Evolutionary conservation across 352 stramenopile species (phyloP), one percentile per base, ranked within the genome.

Genomic region (Phytophthora ramorum): DNA sequence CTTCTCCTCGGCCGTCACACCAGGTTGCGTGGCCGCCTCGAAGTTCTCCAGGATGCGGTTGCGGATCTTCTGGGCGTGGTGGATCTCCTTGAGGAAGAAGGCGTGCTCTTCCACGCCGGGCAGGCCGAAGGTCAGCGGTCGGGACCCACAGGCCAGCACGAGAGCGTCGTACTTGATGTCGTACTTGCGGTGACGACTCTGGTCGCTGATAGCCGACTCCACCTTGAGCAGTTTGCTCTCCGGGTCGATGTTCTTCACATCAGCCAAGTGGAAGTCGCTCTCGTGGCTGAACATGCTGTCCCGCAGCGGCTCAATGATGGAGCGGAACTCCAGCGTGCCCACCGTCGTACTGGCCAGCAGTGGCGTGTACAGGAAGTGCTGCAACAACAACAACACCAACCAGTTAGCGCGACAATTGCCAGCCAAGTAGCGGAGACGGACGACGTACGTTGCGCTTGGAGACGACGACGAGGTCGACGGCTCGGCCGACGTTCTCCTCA

Each of bases 281-380:
- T 93, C 74, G 71, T 91, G 69, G 35, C 83, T 82, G 58, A 93
- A 84, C 49, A 77, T 78, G 26, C 66, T 87, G 66, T 93, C 97
- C 1, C 97, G 91, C 43, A 99, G 81, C 12, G 97, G 97, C 73
- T 99, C 97, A 67, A 98, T 94, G 69, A 99, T 98, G 22, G 86
- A 96, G 7, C 97, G 93, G 78, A 99, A 99, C 79, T 99, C 97
- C 22, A 99, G 79, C 20, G 97, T 99, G 0, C 83, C 92, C 32
- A 97, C 92, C 2, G 97, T 98, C 28, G 96, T 99, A 32, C 83
- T 97, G 7, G 97, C 95, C 9, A 99, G 80, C 54, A 99, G 74
- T 19, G 97, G 97, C 34, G 97, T 99, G 87, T 99, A 99, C 52
- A 99, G 70, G 73, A 99, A 99, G 76, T 99, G 97, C 84, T 94